A percentile compares a stretch with the other conserved stretches of the same genome.
These are phyloP conservation scores for Jaapia argillacea DNA, from an alignment of 768 basidiomycete species.

Conservation along the genomic window DNA sequence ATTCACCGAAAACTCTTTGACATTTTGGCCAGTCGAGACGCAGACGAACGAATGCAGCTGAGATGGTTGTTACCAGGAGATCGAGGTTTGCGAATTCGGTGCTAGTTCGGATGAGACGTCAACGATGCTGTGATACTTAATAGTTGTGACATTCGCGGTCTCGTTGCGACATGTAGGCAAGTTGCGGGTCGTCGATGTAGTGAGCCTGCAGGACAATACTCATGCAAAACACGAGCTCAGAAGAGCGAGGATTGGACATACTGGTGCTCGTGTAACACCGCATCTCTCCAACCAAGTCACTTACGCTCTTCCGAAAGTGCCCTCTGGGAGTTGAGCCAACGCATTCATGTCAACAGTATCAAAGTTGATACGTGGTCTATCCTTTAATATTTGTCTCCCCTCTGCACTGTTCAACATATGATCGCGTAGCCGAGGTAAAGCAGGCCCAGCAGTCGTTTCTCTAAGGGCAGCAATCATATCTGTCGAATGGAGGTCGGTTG, in stretches of 20 bases:
- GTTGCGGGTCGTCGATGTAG: conserved; percentile 89
- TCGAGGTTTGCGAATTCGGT: conserved; percentile 85
- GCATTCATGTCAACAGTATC: conserved; percentile 61
- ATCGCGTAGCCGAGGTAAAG: conserved; percentile 67
- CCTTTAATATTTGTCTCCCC: conserved; percentile 75
- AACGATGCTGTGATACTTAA: conserved; percentile 93
- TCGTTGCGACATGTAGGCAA: conserved; percentile 96
- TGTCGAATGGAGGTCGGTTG: too few relatives aligned
- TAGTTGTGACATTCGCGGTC: conserved; percentile 98
- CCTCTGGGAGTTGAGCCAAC: conserved; percentile 58
- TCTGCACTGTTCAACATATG: conserved; percentile 70
- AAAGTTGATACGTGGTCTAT: conserved; percentile 76
- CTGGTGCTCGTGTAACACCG: conserved; percentile 82
- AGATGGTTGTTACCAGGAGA: conserved; percentile 78
- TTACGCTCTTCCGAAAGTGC: conserved; percentile 81
- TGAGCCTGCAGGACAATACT: conserved; percentile 76
- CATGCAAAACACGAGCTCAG: background rate
- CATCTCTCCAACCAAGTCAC: conserved; percentile 83
- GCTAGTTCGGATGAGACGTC: conserved; percentile 87
- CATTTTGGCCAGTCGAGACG: conserved; percentile 42
- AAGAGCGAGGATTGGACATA: conserved; percentile 24
- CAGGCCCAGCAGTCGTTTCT: conserved; percentile 81
- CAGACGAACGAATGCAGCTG: conserved; percentile 71
- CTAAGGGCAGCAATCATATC: conserved; percentile 95
- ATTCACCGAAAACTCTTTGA: conserved; percentile 55